Evolutionary conservation across 768 basidiomycete species (phyloP), one percentile per base, ranked within the genome.

Genomic region (Phylloporus arenicola): DNA sequence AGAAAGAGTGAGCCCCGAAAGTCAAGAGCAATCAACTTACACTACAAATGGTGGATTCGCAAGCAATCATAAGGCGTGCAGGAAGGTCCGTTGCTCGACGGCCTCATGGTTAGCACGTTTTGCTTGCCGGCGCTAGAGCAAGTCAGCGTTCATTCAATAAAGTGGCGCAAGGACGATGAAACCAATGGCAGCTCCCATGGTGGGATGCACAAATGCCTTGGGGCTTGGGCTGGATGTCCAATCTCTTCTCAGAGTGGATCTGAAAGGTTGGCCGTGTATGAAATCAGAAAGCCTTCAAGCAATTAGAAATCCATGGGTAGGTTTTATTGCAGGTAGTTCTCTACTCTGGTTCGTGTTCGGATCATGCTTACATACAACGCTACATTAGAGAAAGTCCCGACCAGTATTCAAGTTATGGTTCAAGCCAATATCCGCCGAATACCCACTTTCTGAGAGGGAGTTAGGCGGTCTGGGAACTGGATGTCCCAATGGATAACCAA

Each of bases 401-500:
- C n/a, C 25, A 7, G 25, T 37, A 41, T 38, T 12, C 43, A 45
- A 33, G 37, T 46, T 12, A 29, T 29, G 27, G 34, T 33, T 66
- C 57, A 79, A 33, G 65, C 70, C 61, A 88, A 62, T 31, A 88
- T 77, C 66, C 84, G 88, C 67, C 81, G 74, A 30, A 96, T 62
- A 0, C 79, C 88, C 63, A 91, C 87, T 70, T 87, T 90, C 72
- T 97, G 93, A 16, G 77, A 70, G 3, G 79, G 69, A 11, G 88
- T 86, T 52, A 97, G 64, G 41, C 78, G 72, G 25, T 81, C 77
- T 0, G 95, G 95, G 78, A 97, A 94, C 22, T 81, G 75, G 19
- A 95, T 78, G 37, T 95, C 81, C 88, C 86, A 91, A 54, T 78
- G 80, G 43, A 95, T 76, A 43, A 88, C 73, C 45, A 97, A 66